Conservation (phyloP, 257 asterid genomes). For the Paraleonurus japonicus region DNA sequence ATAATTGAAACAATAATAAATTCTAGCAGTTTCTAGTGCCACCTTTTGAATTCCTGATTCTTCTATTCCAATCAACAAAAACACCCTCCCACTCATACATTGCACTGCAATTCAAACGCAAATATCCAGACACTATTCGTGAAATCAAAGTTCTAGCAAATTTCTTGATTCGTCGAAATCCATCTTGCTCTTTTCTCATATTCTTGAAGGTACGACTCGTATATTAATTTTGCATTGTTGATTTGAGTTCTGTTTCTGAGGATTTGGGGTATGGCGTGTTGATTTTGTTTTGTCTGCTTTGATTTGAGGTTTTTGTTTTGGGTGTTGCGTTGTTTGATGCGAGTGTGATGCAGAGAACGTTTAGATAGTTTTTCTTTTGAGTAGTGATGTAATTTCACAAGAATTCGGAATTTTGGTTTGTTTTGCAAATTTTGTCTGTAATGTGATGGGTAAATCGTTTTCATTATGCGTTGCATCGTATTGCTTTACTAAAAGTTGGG, state of each 20-base stretch:
- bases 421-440: background rate
- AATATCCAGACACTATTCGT: background rate
- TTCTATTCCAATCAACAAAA: conserved; percentile 24
- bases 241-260: background rate
- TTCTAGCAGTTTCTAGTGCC: conserved; percentile 37
- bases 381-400: background rate
- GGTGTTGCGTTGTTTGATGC: background rate
- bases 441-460: no score
- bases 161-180: background rate
- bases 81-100: background rate
- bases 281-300: background rate
- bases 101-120: background rate
- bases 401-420: background rate
- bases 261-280: background rate
- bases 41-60: conserved; percentile 27
- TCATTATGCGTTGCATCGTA: no score
- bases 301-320: background rate
- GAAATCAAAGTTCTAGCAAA: background rate
- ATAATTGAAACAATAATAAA: background rate
- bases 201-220: conserved; percentile 19
- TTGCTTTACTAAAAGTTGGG: no score
- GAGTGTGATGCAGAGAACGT: background rate
- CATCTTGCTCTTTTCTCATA: background rate
- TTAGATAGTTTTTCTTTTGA: background rate
- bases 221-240: background rate